Evolutionary conservation across 2,329 filamentous ascomycete genomes (phyloP), one percentile per base, ranked within the genome.

Genomic region (Arthrobotrys sphaeroides): DNA sequence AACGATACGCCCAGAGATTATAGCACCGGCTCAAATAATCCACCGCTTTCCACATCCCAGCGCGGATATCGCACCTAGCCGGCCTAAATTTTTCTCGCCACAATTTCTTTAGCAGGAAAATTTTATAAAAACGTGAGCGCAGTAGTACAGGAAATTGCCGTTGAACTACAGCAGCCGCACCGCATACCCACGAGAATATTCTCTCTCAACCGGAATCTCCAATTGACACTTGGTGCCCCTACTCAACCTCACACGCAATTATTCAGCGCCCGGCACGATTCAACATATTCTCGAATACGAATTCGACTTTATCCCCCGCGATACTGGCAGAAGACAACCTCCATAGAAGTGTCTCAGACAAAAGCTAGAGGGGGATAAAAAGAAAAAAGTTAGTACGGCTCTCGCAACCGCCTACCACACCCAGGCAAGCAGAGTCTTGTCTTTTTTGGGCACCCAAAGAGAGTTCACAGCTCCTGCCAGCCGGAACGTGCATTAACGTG

Each of bases 401-500:
- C 69, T 73, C 60, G 60, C 61, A 74, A 74, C 70, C 70, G 70
- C 70, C 62, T 74, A 73, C 69, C 69, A 73, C 60, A 66, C 61
- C 60, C 61, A 60, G 42, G 62, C 70, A 61, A 55, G 62, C 33
- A 36, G 38, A 59, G 49, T 68, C 64, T 75, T 75, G 70, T 62
- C 70, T 75, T 36, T 42, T 75, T 75, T 75, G 70, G 70, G 70
- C 51, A 59, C 62, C 55, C 64, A 68, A 62, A 74, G 62, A 74
- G 70, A 74, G 70, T 74, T 62, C 53, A 61, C 62, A 57, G 55
- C 62, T 61, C 31, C 64, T 74, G 62, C 70, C 62, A 74, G 62
- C 70, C 70, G 70, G 60, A 75, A 75, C 72, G 72, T 75, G 72
- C 72, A 75, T 75, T 69, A 75, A 75, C 72, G 72, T 75, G 72